Conservation (phyloP, 2,329 filamentous ascomycete species). For the Capronia epimyces region DNA sequence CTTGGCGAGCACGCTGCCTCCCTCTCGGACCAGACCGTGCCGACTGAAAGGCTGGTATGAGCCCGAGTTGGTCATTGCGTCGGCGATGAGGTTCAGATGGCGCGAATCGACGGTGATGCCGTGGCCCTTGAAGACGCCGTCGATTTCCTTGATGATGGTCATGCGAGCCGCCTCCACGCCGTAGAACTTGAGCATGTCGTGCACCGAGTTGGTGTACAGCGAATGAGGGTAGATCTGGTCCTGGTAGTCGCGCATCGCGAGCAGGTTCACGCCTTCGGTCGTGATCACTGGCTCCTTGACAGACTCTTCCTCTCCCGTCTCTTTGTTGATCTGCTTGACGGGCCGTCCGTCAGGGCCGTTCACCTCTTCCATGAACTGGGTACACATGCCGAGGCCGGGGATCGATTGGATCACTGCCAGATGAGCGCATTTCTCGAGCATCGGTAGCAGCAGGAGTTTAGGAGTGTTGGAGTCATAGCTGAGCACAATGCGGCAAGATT, state of each 20-base stretch:
- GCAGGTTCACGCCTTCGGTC: conserved; percentile 79
- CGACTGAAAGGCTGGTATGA: conserved; percentile 88
- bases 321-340: conserved; percentile 41
- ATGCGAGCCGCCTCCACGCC: conserved; percentile 88
- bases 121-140: conserved; percentile 80
- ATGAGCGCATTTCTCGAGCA: conserved; percentile 75
- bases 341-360: conserved; percentile 46
- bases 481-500: conserved; percentile 73
- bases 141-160: conserved; percentile 81
- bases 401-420: conserved; percentile 84
- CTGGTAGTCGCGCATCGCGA: conserved; percentile 82
- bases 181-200: conserved; percentile 75
- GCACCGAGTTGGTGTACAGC: conserved; percentile 88
- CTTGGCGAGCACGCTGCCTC: conserved; percentile 89
- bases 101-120: conserved; percentile 86
- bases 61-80: conserved; percentile 94
- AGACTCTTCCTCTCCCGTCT: conserved; percentile 44
- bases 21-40: conserved; percentile 71
- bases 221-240: conserved; percentile 80
- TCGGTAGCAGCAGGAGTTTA: conserved; percentile 86
- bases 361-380: conserved; percentile 57
- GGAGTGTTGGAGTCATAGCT: conserved; percentile 74
- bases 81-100: conserved; percentile 90
- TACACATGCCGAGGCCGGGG: conserved; percentile 66
- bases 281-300: conserved; percentile 49